These are phyloP conservation scores for Cercospora berteroae DNA, from an alignment of 2,329 filamentous ascomycete genomes.

Conservation along the genomic window DNA sequence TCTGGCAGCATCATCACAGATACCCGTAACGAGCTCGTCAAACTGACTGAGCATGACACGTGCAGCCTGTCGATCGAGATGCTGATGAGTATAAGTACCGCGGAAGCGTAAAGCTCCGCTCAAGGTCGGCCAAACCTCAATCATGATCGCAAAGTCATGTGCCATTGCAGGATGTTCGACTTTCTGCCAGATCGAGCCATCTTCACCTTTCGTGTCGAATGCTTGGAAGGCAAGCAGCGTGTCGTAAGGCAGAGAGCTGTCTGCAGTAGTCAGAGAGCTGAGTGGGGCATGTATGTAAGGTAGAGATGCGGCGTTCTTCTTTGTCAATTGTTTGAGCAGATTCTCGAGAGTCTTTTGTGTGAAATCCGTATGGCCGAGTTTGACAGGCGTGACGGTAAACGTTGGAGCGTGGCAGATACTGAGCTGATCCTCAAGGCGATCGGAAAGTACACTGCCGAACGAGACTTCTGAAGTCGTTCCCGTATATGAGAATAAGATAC, in stretches of 20 bases:
- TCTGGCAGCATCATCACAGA: constrained; percentile 9
- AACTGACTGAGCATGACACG: constrained; percentile 16
- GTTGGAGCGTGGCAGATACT: constrained; percentile 36
- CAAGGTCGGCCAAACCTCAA: constrained; percentile 32
- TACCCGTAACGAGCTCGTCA: constrained; percentile 5
- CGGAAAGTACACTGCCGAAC: constrained; percentile 76
- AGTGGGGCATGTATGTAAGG: constrained; percentile 15
- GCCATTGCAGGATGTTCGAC: constrained; percentile 37
- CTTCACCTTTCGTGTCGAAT: constrained; percentile 12
- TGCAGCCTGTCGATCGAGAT: constrained; percentile 12
- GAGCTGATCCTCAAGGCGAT: constrained; percentile 54
- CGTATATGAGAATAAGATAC: constrained; percentile 3
- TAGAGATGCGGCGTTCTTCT: constrained; percentile 15
- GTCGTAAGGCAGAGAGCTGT: constrained; percentile 19
- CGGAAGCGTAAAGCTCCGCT: constrained; percentile 16
- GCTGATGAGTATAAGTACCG: constrained; percentile 15
- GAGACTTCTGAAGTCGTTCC: constrained; percentile 56
- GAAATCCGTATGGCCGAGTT: constrained; percentile 28
- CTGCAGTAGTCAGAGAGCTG: constrained; percentile 16
- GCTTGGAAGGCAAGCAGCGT: constrained; percentile 20
- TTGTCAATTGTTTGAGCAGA: constrained; percentile 10
- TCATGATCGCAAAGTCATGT: constrained; percentile 28
- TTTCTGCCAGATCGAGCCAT: constrained; percentile 9
- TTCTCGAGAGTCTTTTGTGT: not conserved
- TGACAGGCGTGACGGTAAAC: constrained; percentile 31